These are phyloP conservation scores for Taphrina flavorubra DNA, from an alignment of 1,139 yeast species.

Conservation along the genomic window DNA sequence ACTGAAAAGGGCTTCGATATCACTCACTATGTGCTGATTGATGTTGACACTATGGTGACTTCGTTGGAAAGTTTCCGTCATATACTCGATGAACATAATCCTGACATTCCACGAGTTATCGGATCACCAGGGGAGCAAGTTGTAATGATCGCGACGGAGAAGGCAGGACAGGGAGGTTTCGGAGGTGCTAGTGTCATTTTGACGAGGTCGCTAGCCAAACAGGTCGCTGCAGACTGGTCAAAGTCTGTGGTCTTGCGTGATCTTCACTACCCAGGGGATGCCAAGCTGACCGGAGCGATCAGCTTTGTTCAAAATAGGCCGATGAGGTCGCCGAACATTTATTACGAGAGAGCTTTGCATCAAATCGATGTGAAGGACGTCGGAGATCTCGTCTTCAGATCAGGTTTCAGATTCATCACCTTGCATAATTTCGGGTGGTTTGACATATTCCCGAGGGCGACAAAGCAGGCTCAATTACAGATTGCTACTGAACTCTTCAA, in stretches of 20 bases:
- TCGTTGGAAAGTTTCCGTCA: background rate
- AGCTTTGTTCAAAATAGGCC: slow-evolving; percentile 8
- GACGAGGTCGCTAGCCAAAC: background rate
- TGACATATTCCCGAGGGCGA: background rate
- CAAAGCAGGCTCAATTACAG: background rate
- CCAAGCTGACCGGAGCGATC: background rate
- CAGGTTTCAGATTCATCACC: background rate
- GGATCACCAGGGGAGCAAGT: background rate
- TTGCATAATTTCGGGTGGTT: background rate
- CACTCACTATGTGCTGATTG: background rate
- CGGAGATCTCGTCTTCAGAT: background rate
- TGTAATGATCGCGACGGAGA: background rate
- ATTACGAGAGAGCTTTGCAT: background rate
- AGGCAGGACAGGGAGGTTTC: background rate
- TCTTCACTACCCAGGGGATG: background rate
- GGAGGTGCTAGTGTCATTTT: slow-evolving; percentile 8
- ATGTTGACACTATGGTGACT: background rate
- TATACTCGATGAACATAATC: slow-evolving; percentile 1
- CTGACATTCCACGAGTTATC: background rate
- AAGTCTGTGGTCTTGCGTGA: background rate
- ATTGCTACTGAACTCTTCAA: background rate
- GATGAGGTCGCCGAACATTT: slow-evolving; percentile 10
- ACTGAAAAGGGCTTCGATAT: background rate
- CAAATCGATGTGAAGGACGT: background rate
- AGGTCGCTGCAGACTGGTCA: background rate